These are phyloP conservation scores for Aspergillus tanneri DNA, from an alignment of 2,329 filamentous ascomycete species.

Conservation along the genomic window DNA sequence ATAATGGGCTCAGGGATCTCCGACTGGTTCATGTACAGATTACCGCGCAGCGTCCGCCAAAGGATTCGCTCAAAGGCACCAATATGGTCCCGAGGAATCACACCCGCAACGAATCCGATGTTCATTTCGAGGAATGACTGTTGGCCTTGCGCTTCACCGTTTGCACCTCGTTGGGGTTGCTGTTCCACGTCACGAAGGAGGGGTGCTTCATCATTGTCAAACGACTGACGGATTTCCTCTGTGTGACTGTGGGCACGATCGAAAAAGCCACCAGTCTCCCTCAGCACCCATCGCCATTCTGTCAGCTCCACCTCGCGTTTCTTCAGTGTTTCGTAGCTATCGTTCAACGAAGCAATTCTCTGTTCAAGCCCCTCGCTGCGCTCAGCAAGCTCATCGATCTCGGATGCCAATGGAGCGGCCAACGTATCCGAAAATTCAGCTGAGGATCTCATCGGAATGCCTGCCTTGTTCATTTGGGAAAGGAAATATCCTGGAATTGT, in stretches of 20 bases:
- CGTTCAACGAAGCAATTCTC: slow-evolving; percentile 85
- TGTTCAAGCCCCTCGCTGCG: slow-evolving; percentile 90
- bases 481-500: slow-evolving; percentile 78
- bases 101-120: slow-evolving; percentile 96
- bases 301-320: slow-evolving; percentile 95
- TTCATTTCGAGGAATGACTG: slow-evolving; percentile 96
- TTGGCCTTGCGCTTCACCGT: slow-evolving; percentile 65
- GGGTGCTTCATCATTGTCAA: slow-evolving; percentile 84
- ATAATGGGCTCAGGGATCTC: slow-evolving; percentile 93
- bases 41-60: slow-evolving; percentile 94
- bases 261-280: slow-evolving; percentile 96
- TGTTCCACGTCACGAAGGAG: slow-evolving; percentile 91
- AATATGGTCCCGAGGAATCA: slow-evolving; percentile 89
- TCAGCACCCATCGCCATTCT: slow-evolving; percentile 97
- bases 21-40: slow-evolving; percentile 99
- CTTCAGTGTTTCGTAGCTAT: slow-evolving; percentile 98
- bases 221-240: slow-evolving; percentile 90
- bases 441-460: slow-evolving; percentile 81
- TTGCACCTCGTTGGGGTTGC: slow-evolving; percentile 59
- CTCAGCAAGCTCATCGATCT: slow-evolving; percentile 94
- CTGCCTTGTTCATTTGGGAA: slow-evolving; percentile 89
- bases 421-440: slow-evolving; percentile 87
- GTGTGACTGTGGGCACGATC: slow-evolving; percentile 94
- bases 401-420: slow-evolving; percentile 82
- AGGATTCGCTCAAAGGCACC: slow-evolving; percentile 95